phyloP scores from a whole-genome alignment of 768 basidiomycete species.

The Heimioporus sp. region DNA sequence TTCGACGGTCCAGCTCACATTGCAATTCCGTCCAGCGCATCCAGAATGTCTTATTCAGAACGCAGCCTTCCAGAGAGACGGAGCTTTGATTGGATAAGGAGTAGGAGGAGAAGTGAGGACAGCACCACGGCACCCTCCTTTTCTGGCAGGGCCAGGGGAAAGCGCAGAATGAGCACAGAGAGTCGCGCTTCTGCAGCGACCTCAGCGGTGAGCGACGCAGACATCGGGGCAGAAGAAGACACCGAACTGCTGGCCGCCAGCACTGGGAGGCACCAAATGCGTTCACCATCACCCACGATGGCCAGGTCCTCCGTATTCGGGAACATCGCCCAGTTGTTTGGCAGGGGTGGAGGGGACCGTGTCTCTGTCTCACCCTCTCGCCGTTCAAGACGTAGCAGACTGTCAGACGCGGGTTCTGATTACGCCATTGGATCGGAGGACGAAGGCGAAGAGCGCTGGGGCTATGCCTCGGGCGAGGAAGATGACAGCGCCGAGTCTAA shows the following conservation, averaged over 20 bases:
- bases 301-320: constrained; percentile 50
- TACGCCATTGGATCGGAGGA: constrained; percentile 53
- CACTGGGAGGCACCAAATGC: constrained; percentile 28
- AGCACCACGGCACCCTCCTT: constrained; percentile 22
- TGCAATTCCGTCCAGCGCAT: constrained; percentile 75
- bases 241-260: constrained; percentile 29
- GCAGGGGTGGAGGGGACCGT: constrained; percentile 46
- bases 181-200: constrained; percentile 35
- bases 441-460: constrained; percentile 79
- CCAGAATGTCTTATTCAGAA: constrained; percentile 70
- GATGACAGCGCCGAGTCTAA: constrained; percentile 44
- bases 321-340: constrained; percentile 68
- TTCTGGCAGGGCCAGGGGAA: constrained; percentile 28
- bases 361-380: constrained; percentile 51
- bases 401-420: constrained; percentile 59
- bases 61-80: constrained; percentile 40
- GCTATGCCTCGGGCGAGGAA: constrained; percentile 85
- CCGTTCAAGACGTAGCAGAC: constrained; percentile 47
- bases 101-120: constrained; percentile 51
- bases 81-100: constrained; percentile 52
- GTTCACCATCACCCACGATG: constrained; percentile 38
- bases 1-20: constrained; percentile 70
- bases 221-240: constrained; percentile 37
- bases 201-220: constrained; percentile 39
- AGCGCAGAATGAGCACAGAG: constrained; percentile 46